Evolutionary conservation across 148 eudicot genomes (phyloP), one percentile per base, ranked within the genome.

Genomic region (Amaranthus palmeri): DNA sequence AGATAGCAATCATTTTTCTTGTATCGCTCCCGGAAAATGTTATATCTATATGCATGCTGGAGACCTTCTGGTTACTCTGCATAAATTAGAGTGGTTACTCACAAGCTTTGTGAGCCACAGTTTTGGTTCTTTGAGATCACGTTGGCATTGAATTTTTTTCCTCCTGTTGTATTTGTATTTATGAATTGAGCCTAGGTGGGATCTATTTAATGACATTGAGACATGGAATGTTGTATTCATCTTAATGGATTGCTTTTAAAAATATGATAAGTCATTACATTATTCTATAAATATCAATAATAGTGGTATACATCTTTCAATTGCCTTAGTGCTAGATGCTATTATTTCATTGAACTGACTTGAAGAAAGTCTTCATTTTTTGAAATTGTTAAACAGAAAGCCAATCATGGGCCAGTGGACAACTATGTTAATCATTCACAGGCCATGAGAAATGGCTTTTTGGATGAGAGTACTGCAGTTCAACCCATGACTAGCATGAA

Each of bases 371-470:
- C 47, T 75, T 14, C 58, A 64, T 41, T 25, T 69, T 54, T 61
- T 75, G 36, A n/a, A 13, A 60, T 74, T 54, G 69, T 69, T 53
- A 18, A 77, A 74, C 87, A 93, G 98, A 86, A 86, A 86, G 82
- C 78, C 67, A 89, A 74, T 80, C 80, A 78, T 72, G 90, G 82
- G 43, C 79, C 86, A 45, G 82, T 73, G 55, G 97, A 88, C 79
- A 86, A 82, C 73, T 85, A 79, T 79, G 54, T 77, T 50, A 88
- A 82, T 83, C 97, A 76, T 72, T 68, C 85, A 54, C 87, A 80
- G 69, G 67, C 76, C 67, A 44, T 81, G 56, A 84, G 78, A 68
- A 83, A 80, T 71, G 87, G 89, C 69, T 85, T 83, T 71, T 74
- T 75, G 73, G 85, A 81, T 56, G 92, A 84, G 67, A 84, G 80